Evolutionary conservation across 2,329 filamentous ascomycete genomes (phyloP), one percentile per base, ranked within the genome.

Genomic region (Pseudocercospora vitis): DNA sequence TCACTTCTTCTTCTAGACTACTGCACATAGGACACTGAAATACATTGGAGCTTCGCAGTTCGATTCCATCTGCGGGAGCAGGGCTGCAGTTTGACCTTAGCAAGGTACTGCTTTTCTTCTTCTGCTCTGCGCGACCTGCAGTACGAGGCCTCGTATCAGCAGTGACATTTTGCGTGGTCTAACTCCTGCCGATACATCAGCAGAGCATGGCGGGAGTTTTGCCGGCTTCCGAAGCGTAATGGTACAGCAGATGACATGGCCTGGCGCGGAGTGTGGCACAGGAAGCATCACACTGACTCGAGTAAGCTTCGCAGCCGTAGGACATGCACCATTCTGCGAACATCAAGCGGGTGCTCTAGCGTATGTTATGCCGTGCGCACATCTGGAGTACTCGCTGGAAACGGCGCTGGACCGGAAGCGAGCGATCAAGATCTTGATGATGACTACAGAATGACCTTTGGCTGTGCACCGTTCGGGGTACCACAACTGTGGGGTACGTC

Each of bases 361-460:
- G 19, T 42, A 24, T 26, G 37, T 21, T 42, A 21, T 42, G 19
- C 14, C 19, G 8, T 42, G 14, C 12, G 14, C n/a, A 18, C 23
- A 35, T 9, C n/a, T n/a, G 7, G 19, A 19, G 37, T 42, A 21
- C 37, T 42, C 37, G 37, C 37, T 42, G n/a, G 8, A 21, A 42
- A 24, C 1, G 12, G 21, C 18, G 12, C 44, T 19, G 18, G 44
- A 12, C 26, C 44, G 19, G 44, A 47, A n/a, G n/a, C 19, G 26
- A 32, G 4, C 44, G 32, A 31, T 47, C 26, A 33, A 32, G 44
- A 47, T 47, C 28, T 47, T 33, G 44, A 31, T 47, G 44, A 47
- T 47, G 26, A 47, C 44, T 32, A 16, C 23, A 9, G 16, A 19
- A n/a, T 24, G 14, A 18, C 16, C 16, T 18, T 18, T 39, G 35